Conservation (phyloP, 179 eudicot genomes). For the Dionaea muscipula region DNA sequence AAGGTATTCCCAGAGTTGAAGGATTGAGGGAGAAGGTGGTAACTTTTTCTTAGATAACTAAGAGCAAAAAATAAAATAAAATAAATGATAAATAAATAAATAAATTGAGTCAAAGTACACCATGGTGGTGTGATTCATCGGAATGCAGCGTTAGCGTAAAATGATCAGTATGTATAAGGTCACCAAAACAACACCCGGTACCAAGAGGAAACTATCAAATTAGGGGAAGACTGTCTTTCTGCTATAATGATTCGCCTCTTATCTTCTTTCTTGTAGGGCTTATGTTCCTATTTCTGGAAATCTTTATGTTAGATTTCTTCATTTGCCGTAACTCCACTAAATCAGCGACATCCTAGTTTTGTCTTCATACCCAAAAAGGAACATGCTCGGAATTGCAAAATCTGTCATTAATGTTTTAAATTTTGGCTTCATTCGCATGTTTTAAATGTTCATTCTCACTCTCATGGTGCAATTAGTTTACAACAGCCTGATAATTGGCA, state of each 20-base stretch:
- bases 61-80: no score
- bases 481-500: no score
- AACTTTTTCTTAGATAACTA: no score
- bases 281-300: not conserved
- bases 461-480: no score
- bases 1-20: no score
- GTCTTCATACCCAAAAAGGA: not conserved
- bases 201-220: not conserved
- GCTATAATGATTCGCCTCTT: not conserved
- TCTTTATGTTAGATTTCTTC: no score
- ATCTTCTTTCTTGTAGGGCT: not conserved
- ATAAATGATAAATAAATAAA: no score
- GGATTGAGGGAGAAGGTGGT: no score
- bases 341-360: not conserved
- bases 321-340: no score
- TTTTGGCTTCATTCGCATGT: not conserved
- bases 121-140: not conserved
- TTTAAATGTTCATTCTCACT: not conserved
- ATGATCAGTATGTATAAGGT: not conserved
- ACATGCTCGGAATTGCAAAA: not conserved
- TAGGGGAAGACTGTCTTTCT: not conserved
- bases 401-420: not conserved
- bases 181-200: not conserved
- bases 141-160: not conserved
- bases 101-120: not conserved